phyloP scores from a whole-genome alignment of 1,284 basidiomycete genomes.

The Cutaneotrichosporon curvatum region DNA sequence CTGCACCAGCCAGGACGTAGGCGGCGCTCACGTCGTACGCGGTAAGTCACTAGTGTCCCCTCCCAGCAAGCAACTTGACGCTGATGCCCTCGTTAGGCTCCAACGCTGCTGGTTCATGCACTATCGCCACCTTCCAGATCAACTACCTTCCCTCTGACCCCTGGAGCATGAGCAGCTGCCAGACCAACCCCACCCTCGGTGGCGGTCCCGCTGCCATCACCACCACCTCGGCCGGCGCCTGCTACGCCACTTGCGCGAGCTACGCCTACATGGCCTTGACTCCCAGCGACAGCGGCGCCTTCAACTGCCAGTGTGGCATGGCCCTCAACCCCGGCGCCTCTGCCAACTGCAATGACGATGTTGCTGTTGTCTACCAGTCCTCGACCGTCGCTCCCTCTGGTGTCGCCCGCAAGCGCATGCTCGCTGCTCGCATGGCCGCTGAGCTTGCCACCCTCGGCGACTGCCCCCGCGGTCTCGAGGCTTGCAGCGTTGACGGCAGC shows the following conservation, averaged over 20 bases:
- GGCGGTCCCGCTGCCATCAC: not conserved
- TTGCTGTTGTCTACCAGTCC: constrained; percentile 3
- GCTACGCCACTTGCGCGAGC: constrained; percentile 1
- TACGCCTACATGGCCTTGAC: constrained; percentile 3
- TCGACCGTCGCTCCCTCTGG: not conserved
- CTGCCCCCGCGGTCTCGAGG: constrained; percentile 3
- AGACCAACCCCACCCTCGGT: not conserved
- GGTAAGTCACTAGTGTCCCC: not conserved
- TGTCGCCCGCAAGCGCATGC: not conserved
- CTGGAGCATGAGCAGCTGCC: constrained; percentile 1
- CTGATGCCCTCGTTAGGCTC: not conserved
- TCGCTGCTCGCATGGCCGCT: not conserved
- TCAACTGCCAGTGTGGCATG: constrained; percentile 4
- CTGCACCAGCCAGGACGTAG: not conserved
- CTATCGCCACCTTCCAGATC: not conserved
- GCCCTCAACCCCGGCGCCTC: not conserved
- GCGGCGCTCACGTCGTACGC: not conserved
- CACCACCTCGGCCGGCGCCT: not conserved
- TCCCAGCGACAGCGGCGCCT: not conserved
- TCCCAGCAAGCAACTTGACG: not conserved
- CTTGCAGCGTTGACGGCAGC: not conserved
- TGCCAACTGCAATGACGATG: not conserved
- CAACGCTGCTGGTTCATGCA: not conserved
- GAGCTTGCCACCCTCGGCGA: not conserved
- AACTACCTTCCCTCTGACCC: constrained; percentile 2